phyloP scores from a whole-genome alignment of 192 early-diverging fungal genomes.

The Geosiphon pyriformis region DNA sequence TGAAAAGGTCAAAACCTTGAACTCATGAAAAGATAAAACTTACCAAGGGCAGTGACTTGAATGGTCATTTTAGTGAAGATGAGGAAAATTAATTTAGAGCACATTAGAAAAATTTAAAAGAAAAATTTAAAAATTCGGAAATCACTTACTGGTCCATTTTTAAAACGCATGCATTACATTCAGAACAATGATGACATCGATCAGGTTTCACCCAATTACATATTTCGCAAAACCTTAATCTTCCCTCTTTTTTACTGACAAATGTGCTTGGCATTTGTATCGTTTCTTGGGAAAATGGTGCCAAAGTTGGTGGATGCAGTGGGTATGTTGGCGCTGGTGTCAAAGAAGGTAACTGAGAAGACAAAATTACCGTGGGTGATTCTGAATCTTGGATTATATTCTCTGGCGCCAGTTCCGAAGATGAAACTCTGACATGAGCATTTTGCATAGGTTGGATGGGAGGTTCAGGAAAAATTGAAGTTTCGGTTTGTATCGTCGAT shows the following conservation, averaged over 20 bases:
- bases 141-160: conserved; percentile 50
- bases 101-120: too few species aligned
- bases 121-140: too few species aligned
- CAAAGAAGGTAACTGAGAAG: conserved; percentile 17
- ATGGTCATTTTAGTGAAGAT: neutral
- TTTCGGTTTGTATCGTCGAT: conserved; percentile 15
- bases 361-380: conserved; percentile 6
- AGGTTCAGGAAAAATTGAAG: neutral
- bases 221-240: conserved; percentile 30
- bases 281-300: neutral
- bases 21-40: neutral
- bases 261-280: conserved; percentile 20
- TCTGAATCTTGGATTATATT: neutral
- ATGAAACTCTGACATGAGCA: neutral
- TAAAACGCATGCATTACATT: conserved; percentile 45
- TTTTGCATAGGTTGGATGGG: neutral
- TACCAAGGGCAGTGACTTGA: conserved; percentile 41
- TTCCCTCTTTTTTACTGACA: conserved; percentile 19
- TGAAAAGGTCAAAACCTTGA: too few species aligned
- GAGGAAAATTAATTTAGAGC: too few species aligned
- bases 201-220: conserved; percentile 49
- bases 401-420: neutral
- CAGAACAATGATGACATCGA: conserved; percentile 49
- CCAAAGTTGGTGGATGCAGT: conserved; percentile 8
- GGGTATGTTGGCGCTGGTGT: conserved; percentile 17